These are phyloP conservation scores for Lactarius trivialis DNA, from an alignment of 768 basidiomycete species.

Conservation along the genomic window DNA sequence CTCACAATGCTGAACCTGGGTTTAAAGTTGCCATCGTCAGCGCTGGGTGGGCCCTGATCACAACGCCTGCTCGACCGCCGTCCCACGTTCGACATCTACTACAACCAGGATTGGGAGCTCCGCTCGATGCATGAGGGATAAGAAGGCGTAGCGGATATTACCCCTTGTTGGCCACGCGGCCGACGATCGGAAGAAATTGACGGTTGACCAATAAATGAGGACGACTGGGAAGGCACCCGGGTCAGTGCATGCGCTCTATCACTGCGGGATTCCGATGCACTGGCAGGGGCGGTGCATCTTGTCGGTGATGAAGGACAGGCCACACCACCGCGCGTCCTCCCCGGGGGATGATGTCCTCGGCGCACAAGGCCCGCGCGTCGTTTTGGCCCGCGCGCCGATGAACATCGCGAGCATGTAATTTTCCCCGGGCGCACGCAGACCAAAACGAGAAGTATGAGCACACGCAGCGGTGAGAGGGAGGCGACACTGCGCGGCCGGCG, in stretches of 20 bases:
- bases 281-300: slow-evolving; percentile 41
- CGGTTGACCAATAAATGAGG: slow-evolving; percentile 26
- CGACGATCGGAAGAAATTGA: slow-evolving; percentile 76
- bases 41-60: slow-evolving; percentile 24
- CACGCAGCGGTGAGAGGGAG: slow-evolving; percentile 31
- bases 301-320: slow-evolving; percentile 84
- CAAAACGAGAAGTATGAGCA: slow-evolving; percentile 67
- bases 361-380: slow-evolving; percentile 80
- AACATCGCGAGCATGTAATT: slow-evolving; percentile 72
- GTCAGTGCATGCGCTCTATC: neutral
- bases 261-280: no score
- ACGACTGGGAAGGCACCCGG: slow-evolving; percentile 47
- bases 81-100: no score
- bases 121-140: slow-evolving; percentile 83
- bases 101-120: slow-evolving; percentile 69
- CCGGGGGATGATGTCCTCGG: slow-evolving; percentile 76
- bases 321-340: slow-evolving; percentile 87
- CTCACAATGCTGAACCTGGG: neutral
- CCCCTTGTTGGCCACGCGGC: slow-evolving; percentile 75
- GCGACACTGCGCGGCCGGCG: slow-evolving; percentile 65
- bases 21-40: slow-evolving; percentile 25
- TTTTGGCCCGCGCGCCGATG: slow-evolving; percentile 41
- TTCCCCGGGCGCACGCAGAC: slow-evolving; percentile 69
- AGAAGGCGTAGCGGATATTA: slow-evolving; percentile 84
- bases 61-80: no score